A percentile compares a stretch with the other conserved stretches of the same genome.
phyloP scores from a whole-genome alignment of 495 filamentous ascomycete species.

The Talaromyces wortmannii region DNA sequence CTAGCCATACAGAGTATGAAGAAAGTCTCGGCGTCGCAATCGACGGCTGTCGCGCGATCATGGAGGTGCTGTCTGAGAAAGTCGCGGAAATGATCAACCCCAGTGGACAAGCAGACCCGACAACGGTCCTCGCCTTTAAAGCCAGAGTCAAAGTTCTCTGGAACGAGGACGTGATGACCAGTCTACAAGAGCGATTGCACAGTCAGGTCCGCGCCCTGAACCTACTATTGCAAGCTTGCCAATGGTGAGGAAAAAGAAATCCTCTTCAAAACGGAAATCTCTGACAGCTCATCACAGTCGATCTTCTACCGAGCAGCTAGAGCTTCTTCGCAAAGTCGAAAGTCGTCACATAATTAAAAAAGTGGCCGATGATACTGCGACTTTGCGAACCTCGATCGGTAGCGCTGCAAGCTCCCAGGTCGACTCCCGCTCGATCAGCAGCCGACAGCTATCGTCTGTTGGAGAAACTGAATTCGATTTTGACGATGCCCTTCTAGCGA shows the following conservation, averaged over 20 bases:
- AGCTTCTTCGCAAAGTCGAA: slow-evolving; percentile 24
- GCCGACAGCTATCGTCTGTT: slow-evolving; percentile 17
- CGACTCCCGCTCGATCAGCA: slow-evolving; percentile 18
- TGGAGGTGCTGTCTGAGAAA: slow-evolving; percentile 32
- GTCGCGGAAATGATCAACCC: slow-evolving; percentile 22
- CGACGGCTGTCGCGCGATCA: slow-evolving; percentile 30
- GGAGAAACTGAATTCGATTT: slow-evolving; percentile 27
- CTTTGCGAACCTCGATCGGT: slow-evolving; percentile 21
- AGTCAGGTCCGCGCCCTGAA: slow-evolving; percentile 36
- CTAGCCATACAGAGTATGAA: slow-evolving; percentile 19
- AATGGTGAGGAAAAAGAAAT: slow-evolving; percentile 24
- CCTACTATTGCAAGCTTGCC: slow-evolving; percentile 34
- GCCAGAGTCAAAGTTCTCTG: slow-evolving; percentile 24
- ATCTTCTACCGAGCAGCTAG: slow-evolving; percentile 24
- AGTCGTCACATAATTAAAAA: slow-evolving; percentile 32
- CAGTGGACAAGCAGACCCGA: slow-evolving; percentile 5
- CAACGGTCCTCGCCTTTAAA: slow-evolving; percentile 12
- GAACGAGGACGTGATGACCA: slow-evolving; percentile 37
- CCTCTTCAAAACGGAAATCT: neutral
- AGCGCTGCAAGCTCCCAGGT: slow-evolving; percentile 19
- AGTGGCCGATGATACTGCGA: slow-evolving; percentile 32
- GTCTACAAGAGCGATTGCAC: slow-evolving; percentile 29
- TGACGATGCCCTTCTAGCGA: slow-evolving; percentile 19
- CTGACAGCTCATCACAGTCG: slow-evolving; percentile 14
- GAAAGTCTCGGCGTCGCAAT: slow-evolving; percentile 28